A percentile compares a stretch with the other conserved stretches of the same genome.
Conservation (phyloP, 73 alveolate species). For the Symbiodinium natans region DNA sequence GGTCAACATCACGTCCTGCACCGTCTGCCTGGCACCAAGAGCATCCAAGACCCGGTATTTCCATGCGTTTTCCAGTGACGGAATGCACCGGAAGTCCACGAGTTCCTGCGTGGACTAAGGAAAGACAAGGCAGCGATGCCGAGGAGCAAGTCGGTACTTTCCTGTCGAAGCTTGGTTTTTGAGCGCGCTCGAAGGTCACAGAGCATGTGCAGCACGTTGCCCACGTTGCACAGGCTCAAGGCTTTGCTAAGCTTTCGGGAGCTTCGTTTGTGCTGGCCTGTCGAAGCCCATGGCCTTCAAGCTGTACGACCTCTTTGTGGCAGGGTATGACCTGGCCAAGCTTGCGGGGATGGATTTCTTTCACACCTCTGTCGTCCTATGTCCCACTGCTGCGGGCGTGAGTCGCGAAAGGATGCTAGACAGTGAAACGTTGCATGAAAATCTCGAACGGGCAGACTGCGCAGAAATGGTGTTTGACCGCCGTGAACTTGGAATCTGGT, state of each 20-base stretch:
- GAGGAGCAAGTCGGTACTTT: neutral
- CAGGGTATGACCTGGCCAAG: neutral
- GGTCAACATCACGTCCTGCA: neutral
- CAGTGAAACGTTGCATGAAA: neutral
- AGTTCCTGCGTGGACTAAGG: too few species aligned
- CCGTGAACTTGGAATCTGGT: neutral
- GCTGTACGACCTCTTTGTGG: neutral
- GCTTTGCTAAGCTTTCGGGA: neutral
- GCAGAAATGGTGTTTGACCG: neutral
- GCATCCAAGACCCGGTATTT: too few species aligned
- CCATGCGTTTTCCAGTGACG: too few species aligned
- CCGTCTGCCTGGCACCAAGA: too few species aligned
- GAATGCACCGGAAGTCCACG: too few species aligned
- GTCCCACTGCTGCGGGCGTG: neutral
- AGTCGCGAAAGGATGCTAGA: neutral
- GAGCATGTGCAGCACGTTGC: too few species aligned
- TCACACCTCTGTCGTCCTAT: neutral
- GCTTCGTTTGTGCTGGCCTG: neutral
- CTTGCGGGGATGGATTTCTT: neutral
- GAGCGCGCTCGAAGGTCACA: too few species aligned
- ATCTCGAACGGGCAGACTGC: neutral
- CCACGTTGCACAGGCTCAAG: too few species aligned
- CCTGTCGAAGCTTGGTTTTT: too few species aligned
- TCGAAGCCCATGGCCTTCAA: neutral
- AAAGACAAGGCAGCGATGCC: neutral